phyloP scores from a whole-genome alignment of 768 basidiomycete species.

The Cytidiella melzeri region DNA sequence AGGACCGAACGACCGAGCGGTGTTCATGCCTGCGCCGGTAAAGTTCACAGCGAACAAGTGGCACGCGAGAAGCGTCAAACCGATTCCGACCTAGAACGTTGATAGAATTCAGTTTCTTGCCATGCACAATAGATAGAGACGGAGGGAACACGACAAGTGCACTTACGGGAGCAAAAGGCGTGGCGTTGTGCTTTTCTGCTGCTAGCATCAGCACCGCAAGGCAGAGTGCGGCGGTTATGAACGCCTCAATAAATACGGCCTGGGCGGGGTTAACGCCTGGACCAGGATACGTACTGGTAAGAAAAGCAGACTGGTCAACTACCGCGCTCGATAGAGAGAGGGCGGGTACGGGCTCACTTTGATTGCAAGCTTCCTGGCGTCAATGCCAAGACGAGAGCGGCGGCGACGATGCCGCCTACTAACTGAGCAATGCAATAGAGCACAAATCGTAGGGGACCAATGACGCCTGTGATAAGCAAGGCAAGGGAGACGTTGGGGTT shows the following conservation, averaged over 20 bases:
- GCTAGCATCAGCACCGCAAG: constrained; percentile 69
- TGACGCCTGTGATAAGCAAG: constrained; percentile 48
- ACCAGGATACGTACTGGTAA: constrained; percentile 40
- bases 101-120: not conserved
- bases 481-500: constrained; percentile 60
- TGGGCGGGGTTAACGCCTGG: constrained; percentile 45
- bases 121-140: not conserved
- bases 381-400: constrained; percentile 47
- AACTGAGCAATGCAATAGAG: constrained; percentile 60
- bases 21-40: constrained; percentile 65
- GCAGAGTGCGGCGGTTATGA: constrained; percentile 53
- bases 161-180: constrained; percentile 61
- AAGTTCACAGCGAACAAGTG: constrained; percentile 60
- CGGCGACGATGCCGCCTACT: constrained; percentile 51
- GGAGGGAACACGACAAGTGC: not conserved
- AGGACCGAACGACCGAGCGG: constrained; percentile 65
- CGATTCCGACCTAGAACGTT: constrained; percentile 48
- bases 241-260: constrained; percentile 68
- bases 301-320: not conserved
- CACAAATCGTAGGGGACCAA: constrained; percentile 50
- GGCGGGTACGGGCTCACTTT: constrained; percentile 35
- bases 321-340: not conserved
- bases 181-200: constrained; percentile 60
- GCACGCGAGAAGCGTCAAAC: constrained; percentile 56
- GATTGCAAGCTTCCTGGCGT: constrained; percentile 49